These are phyloP conservation scores for Starmerella apis DNA, from an alignment of 805 yeast species.

Conservation along the genomic window DNA sequence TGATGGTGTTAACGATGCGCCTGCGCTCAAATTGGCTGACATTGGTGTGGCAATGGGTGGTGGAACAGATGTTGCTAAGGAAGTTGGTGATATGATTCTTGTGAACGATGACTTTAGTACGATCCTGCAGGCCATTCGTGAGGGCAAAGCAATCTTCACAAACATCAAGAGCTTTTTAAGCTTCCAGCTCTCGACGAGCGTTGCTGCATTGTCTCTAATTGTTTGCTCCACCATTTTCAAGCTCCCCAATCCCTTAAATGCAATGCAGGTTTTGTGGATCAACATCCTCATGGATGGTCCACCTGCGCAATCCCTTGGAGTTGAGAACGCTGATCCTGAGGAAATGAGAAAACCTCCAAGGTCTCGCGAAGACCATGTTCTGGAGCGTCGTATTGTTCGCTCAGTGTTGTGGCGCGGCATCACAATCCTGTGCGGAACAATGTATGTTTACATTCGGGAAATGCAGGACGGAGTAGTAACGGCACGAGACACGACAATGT, in stretches of 20 bases:
- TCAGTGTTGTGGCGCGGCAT: conserved; percentile 68
- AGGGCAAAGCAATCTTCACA: conserved; percentile 93
- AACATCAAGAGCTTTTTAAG: conserved; percentile 92
- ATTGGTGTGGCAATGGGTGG: conserved; percentile 83
- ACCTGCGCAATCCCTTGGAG: conserved; percentile 95
- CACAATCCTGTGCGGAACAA: conserved; percentile 73
- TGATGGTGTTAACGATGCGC: conserved; percentile 97
- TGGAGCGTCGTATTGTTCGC: conserved; percentile 56
- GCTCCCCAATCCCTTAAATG: conserved; percentile 87
- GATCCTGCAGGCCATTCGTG: conserved; percentile 84
- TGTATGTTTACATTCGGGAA: conserved; percentile 74
- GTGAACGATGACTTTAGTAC: conserved; percentile 96
- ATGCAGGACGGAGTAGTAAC: conserved; percentile 77
- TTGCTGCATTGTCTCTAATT: conserved; percentile 84
- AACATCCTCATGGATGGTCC: conserved; percentile 98
- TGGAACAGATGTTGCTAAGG: conserved; percentile 98
- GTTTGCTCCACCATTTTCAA: conserved; percentile 80
- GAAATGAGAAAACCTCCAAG: conserved; percentile 97
- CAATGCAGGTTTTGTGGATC: conserved; percentile 98
- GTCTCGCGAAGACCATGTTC: conserved; percentile 69
- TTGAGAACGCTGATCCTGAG: conserved; percentile 92
- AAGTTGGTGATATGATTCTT: conserved; percentile 94
- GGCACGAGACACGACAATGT: conserved; percentile 96
- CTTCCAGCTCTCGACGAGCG: conserved; percentile 89
- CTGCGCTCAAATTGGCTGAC: conserved; percentile 92